phyloP scores from a whole-genome alignment of 2,329 filamentous ascomycete species.

The Microcyclosporella mali region DNA sequence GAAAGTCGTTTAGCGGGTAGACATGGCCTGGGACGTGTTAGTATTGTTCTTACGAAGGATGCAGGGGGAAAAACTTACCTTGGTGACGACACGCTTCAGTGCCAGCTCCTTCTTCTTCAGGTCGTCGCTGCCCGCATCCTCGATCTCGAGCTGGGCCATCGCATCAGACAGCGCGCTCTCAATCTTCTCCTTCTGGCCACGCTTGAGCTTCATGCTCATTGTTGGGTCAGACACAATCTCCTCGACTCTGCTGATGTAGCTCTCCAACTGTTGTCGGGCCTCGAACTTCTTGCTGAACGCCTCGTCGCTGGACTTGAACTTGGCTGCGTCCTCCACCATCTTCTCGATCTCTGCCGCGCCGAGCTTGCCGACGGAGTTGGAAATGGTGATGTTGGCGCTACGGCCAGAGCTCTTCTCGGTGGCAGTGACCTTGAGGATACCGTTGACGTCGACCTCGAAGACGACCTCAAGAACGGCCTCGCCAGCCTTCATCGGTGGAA shows the following conservation, averaged over 20 bases:
- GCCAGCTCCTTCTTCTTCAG: slow-evolving; percentile 99
- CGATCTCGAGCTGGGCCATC: slow-evolving; percentile 94
- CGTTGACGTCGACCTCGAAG: slow-evolving; percentile 99
- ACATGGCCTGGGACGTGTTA: slow-evolving; percentile 24
- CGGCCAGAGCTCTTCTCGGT: slow-evolving; percentile 98
- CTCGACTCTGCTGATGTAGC: slow-evolving; percentile 97
- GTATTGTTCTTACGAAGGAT: too few relatives aligned
- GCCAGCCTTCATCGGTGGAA: slow-evolving; percentile 71
- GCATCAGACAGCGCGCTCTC: slow-evolving; percentile 94
- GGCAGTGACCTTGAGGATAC: slow-evolving; percentile 91
- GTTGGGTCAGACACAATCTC: slow-evolving; percentile 97
- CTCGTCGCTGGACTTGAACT: slow-evolving; percentile 97
- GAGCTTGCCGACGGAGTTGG: slow-evolving; percentile 98
- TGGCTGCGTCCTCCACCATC: slow-evolving; percentile 95
- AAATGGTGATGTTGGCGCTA: slow-evolving; percentile 98
- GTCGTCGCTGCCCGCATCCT: slow-evolving; percentile 85
- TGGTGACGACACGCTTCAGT: slow-evolving; percentile 95
- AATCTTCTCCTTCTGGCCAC: slow-evolving; percentile 99
- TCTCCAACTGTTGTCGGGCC: slow-evolving; percentile 97
- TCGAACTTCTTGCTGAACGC: slow-evolving; percentile 99
- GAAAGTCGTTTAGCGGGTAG: slow-evolving; percentile 29
- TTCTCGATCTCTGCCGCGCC: slow-evolving; percentile 90
- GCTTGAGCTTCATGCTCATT: slow-evolving; percentile 95
- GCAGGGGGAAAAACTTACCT: slow-evolving; percentile 39
- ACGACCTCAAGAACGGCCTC: slow-evolving; percentile 96